phyloP scores from a whole-genome alignment of 805 yeast genomes.

The Kuraishia floccosa region DNA sequence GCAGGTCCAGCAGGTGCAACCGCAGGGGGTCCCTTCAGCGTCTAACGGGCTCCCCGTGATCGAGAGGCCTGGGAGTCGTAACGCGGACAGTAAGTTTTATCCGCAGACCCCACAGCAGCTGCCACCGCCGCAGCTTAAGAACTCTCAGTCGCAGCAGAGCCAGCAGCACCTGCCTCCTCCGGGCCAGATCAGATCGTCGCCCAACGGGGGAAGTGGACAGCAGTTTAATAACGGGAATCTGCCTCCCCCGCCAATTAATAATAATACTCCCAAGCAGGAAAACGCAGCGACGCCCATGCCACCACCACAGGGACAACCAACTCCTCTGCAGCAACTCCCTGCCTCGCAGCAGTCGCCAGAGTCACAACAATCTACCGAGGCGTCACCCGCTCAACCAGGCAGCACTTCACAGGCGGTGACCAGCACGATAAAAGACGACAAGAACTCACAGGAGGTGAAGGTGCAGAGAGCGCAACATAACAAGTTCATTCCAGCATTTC shows the following conservation, averaged over 20 bases:
- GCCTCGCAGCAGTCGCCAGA: slow-evolving; percentile 12
- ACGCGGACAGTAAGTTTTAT: slow-evolving; percentile 5
- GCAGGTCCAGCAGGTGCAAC: slow-evolving; percentile 21
- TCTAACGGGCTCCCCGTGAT: not conserved
- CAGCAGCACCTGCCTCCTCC: slow-evolving; percentile 1
- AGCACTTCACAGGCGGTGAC: slow-evolving; percentile 7
- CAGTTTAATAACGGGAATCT: slow-evolving; percentile 2
- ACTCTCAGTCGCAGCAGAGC: slow-evolving; percentile 7
- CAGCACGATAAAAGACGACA: slow-evolving; percentile 3
- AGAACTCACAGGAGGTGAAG: slow-evolving; percentile 19
- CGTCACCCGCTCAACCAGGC: slow-evolving; percentile 7
- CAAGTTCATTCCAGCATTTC: slow-evolving; percentile 73
- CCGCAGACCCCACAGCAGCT: slow-evolving; percentile 19
- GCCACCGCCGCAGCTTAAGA: slow-evolving; percentile 20
- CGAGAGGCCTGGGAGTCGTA: slow-evolving; percentile 7
- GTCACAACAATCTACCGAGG: slow-evolving; percentile 11
- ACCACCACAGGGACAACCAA: slow-evolving; percentile 9
- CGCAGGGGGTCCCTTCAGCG: slow-evolving; percentile 9
- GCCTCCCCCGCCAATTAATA: slow-evolving; percentile 3
- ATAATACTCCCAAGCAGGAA: slow-evolving; percentile 6
- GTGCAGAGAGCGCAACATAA: slow-evolving; percentile 39
- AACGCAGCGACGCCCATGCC: slow-evolving; percentile 1
- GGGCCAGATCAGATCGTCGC: slow-evolving; percentile 3
- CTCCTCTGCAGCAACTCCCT: slow-evolving; percentile 15
- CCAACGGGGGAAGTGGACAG: slow-evolving; percentile 1